Evolutionary conservation across 83 land plant genomes (phyloP).

Genomic region (Thuja plicata): DNA sequence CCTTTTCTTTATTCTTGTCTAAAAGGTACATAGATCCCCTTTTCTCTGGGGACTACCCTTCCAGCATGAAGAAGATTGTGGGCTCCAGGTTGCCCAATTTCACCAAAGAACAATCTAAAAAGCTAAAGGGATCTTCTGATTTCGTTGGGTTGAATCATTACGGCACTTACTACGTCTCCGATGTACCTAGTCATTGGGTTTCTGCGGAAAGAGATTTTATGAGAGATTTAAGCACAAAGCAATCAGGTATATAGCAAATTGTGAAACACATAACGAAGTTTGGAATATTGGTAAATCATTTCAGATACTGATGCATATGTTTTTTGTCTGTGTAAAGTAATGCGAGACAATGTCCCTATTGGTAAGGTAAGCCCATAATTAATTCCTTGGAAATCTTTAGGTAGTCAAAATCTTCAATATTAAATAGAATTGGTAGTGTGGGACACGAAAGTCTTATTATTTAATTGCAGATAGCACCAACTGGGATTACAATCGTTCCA

Average conservation of each 20-base stretch:
- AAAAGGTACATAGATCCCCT: slow-evolving; percentile 29
- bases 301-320: neutral
- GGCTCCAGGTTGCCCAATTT: no score
- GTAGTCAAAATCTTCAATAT: neutral
- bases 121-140: no score
- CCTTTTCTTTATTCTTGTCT: neutral
- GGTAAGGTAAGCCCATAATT: neutral
- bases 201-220: neutral
- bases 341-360: neutral
- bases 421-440: neutral
- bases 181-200: neutral
- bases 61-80: no score
- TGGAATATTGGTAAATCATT: neutral
- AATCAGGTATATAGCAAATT: neutral
- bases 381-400: neutral
- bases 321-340: no score
- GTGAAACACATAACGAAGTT: neutral
- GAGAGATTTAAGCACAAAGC: neutral
- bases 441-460: neutral
- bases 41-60: no score
- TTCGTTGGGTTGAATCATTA: no score
- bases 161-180: slow-evolving; percentile 5
- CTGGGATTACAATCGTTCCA: neutral
- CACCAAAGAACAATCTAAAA: no score
- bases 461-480: neutral